These are phyloP conservation scores for Amyloporia xantha DNA, from an alignment of 768 basidiomycete species.

Conservation along the genomic window DNA sequence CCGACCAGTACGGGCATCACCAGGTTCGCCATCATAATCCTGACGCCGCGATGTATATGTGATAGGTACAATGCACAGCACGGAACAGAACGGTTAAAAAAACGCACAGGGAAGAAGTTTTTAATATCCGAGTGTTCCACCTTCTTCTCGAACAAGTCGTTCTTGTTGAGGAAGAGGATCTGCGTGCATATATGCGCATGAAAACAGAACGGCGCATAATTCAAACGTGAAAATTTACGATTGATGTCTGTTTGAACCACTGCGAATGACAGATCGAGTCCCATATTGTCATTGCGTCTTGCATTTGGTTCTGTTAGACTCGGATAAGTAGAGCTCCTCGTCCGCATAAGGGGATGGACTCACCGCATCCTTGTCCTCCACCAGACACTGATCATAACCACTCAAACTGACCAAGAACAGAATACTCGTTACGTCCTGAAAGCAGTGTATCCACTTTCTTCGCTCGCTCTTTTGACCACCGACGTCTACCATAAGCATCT, in stretches of 20 bases:
- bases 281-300: constrained; percentile 98
- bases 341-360: constrained; percentile 24
- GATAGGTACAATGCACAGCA: neutral
- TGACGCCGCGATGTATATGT: constrained; percentile 24
- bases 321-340: constrained; percentile 1
- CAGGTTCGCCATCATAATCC: constrained; percentile 81
- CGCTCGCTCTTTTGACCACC: constrained; percentile 92
- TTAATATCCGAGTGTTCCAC: constrained; percentile 77
- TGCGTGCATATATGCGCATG: constrained; percentile 6
- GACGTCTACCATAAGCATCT: constrained; percentile 91
- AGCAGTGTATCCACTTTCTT: constrained; percentile 92
- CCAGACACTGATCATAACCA: constrained; percentile 91
- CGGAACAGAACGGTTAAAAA: neutral
- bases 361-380: constrained; percentile 88
- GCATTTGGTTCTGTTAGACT: constrained; percentile 94
- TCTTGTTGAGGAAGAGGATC: constrained; percentile 95
- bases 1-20: constrained; percentile 67
- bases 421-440: constrained; percentile 92
- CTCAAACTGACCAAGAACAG: constrained; percentile 87
- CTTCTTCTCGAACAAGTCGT: constrained; percentile 87
- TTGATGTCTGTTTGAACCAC: constrained; percentile 93
- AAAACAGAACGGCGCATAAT: neutral
- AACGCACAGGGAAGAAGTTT: constrained; percentile 77
- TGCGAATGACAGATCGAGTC: constrained; percentile 97
- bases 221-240: constrained; percentile 44